Conservation (phyloP, 495 filamentous ascomycete species). For the Penicillium turbatum region DNA sequence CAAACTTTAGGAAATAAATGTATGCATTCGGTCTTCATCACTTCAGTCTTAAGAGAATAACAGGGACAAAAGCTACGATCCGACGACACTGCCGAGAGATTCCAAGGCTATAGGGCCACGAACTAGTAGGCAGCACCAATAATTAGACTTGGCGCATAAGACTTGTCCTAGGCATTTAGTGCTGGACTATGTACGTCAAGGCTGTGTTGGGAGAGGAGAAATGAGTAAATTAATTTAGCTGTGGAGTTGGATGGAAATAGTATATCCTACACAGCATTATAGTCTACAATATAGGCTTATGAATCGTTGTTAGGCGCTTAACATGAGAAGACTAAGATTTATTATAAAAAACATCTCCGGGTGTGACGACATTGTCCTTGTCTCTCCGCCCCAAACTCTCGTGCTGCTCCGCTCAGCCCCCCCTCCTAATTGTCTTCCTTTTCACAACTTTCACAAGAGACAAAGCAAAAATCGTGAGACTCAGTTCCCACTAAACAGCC, state of each 20-base stretch:
- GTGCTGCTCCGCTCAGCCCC: constrained; percentile 8
- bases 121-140: constrained; percentile 4
- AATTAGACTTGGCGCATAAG: constrained; percentile 1
- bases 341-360: neutral
- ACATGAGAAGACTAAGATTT: neutral
- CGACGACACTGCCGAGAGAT: constrained; percentile 3
- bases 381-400: constrained; percentile 8
- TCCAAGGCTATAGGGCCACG: neutral
- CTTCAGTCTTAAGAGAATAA: neutral
- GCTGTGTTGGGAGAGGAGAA: too few relatives aligned
- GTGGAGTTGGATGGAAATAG: neutral
- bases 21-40: neutral
- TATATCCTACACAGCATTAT: too few relatives aligned
- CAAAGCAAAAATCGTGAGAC: neutral
- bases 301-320: too few relatives aligned
- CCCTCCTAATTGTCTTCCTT: neutral
- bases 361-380: constrained; percentile 21
- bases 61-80: neutral
- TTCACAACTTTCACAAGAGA: neutral
- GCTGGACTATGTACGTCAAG: neutral
- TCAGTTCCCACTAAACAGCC: neutral
- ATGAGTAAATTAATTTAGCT: too few relatives aligned
- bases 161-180: too few relatives aligned
- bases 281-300: too few relatives aligned
- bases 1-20: too few relatives aligned